Evolutionary conservation across 805 yeast species (phyloP).

Genomic region (Candida xyloterini): DNA sequence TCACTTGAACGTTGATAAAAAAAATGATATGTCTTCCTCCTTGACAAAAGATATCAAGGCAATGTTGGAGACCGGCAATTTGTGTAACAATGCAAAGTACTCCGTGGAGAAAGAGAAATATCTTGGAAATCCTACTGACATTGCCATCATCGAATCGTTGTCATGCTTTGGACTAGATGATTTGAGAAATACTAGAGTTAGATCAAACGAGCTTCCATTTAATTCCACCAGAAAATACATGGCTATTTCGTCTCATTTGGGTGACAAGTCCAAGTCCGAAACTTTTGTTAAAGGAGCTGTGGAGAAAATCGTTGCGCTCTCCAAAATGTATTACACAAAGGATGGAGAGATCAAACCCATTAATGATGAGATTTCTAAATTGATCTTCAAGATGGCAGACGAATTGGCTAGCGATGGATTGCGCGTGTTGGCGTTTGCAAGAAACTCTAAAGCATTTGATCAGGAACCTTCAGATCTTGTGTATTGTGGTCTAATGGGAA

Average conservation of each 20-base stretch:
- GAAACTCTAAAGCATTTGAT: constrained; percentile 38
- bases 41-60: constrained; percentile 53
- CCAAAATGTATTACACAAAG: constrained; percentile 55
- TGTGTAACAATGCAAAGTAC: constrained; percentile 73
- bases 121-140: constrained; percentile 93
- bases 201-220: constrained; percentile 77
- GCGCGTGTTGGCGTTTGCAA: constrained; percentile 81
- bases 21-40: constrained; percentile 39
- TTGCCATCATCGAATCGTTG: constrained; percentile 79
- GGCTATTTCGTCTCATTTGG: constrained; percentile 73
- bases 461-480: constrained; percentile 55
- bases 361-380: constrained; percentile 44
- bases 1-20: constrained; percentile 42
- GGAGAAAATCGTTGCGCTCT: constrained; percentile 64
- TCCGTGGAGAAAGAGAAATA: constrained; percentile 66
- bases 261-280: constrained; percentile 52
- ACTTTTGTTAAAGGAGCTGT: constrained; percentile 88
- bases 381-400: constrained; percentile 57
- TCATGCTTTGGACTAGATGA: constrained; percentile 72
- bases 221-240: constrained; percentile 81
- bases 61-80: constrained; percentile 61
- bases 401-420: constrained; percentile 78
- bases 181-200: constrained; percentile 53
- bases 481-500: constrained; percentile 86
- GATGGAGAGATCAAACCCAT: constrained; percentile 61